Conservation (phyloP, 2,329 filamentous ascomycete species). For the Boeremia lycopersici region DNA sequence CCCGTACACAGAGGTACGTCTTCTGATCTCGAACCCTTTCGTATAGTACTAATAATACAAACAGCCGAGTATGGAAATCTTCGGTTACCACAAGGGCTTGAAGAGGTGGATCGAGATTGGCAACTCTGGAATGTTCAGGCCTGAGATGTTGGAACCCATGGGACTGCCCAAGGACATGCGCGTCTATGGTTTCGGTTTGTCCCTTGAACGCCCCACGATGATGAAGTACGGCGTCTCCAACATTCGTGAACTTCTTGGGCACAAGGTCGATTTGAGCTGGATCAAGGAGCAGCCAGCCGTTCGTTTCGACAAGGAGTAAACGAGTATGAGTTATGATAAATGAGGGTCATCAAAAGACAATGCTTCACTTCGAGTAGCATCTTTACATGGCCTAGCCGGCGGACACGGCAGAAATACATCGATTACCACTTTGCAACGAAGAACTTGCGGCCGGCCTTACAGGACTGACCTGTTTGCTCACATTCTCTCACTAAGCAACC, state of each 20-base stretch:
- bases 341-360: background rate
- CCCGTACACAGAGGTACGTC: constrained; percentile 64
- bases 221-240: constrained; percentile 84
- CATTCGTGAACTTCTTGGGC: constrained; percentile 88
- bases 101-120: constrained; percentile 85
- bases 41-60: background rate
- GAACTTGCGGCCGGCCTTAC: background rate
- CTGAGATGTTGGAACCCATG: constrained; percentile 96
- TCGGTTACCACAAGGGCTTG: constrained; percentile 81
- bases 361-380: background rate
- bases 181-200: constrained; percentile 93
- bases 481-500: background rate
- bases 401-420: background rate
- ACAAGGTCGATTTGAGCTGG: constrained; percentile 94
- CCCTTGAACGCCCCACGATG: constrained; percentile 94
- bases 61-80: constrained; percentile 87
- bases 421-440: background rate
- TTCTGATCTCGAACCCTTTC: too few relatives aligned
- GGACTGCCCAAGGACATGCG: constrained; percentile 88
- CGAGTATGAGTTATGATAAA: background rate
- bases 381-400: background rate
- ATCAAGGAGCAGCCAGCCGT: constrained; percentile 92
- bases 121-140: constrained; percentile 98
- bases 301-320: constrained; percentile 78
- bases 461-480: background rate